Evolutionary conservation across 768 basidiomycete genomes (phyloP).

Genomic region (Thelephora ganbajun): DNA sequence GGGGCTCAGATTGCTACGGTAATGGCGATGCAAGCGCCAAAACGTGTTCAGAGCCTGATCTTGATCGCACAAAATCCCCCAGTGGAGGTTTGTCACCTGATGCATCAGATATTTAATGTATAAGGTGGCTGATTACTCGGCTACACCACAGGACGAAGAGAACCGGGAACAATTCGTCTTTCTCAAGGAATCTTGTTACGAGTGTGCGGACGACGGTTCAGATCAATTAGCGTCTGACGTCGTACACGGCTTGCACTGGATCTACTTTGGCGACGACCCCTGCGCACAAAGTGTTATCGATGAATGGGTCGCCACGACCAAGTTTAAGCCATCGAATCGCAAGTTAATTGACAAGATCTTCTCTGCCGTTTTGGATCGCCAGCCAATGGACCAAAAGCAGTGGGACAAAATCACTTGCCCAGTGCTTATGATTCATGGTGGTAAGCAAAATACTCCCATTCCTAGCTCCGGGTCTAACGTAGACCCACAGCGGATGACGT

Average conservation of each 20-base stretch:
- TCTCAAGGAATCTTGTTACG: neutral
- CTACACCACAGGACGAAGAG: neutral
- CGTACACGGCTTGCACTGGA: neutral
- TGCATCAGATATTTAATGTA: no score
- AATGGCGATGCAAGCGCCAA: neutral
- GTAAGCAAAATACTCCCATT: neutral
- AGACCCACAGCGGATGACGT: neutral
- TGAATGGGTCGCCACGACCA: neutral
- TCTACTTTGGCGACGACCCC: neutral
- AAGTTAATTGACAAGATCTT: neutral
- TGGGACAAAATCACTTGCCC: neutral
- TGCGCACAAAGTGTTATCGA: neutral
- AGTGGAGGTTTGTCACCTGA: neutral
- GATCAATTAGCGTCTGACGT: neutral
- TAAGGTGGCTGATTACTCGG: no score
- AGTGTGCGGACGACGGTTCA: neutral
- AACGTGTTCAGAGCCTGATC: neutral
- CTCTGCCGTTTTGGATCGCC: neutral
- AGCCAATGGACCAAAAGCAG: neutral
- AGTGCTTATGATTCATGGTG: neutral
- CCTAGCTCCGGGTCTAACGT: neutral
- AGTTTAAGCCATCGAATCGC: neutral
- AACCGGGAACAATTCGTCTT: neutral
- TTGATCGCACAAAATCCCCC: neutral
- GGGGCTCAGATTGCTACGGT: neutral